Conservation (phyloP, 148 eudicot species). For the Cornus florida region DNA sequence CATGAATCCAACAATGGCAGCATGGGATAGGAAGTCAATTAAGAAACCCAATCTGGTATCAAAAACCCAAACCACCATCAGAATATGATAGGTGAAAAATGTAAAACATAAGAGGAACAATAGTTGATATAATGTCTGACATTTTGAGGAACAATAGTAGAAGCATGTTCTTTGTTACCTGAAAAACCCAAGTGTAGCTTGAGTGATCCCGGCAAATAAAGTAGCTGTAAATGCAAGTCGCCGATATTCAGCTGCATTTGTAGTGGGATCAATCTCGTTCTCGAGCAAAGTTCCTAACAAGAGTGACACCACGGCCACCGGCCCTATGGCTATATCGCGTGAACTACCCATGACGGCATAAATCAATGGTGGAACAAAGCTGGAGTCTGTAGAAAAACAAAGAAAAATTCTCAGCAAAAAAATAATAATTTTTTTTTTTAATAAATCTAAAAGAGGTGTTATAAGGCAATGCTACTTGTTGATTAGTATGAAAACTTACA, state of each 20-base stretch:
- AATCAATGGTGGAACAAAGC: conserved; percentile 73
- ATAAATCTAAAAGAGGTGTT: neutral
- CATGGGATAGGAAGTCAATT: conserved; percentile 76
- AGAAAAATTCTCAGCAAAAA: neutral
- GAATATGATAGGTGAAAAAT: neutral
- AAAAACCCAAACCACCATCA: conserved; percentile 7
- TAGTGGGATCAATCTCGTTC: conserved; percentile 50
- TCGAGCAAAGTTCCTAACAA: conserved; percentile 56
- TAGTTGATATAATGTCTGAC: neutral
- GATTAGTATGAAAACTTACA: conserved; percentile 14
- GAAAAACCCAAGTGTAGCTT: conserved; percentile 60
- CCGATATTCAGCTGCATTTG: conserved; percentile 42
- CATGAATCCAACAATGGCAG: conserved; percentile 80
- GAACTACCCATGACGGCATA: conserved; percentile 85
- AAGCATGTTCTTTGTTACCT: conserved; percentile 34
- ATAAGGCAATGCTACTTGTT: neutral
- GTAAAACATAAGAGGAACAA: neutral
- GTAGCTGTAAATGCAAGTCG: conserved; percentile 72
- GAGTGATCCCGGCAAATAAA: conserved; percentile 69
- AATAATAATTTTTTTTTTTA: too few relatives aligned
- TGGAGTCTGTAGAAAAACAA: conserved; percentile 44
- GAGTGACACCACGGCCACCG: conserved; percentile 78
- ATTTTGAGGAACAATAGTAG: neutral
- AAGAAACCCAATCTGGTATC: conserved; percentile 64
- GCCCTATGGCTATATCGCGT: conserved; percentile 87